Conservation (phyloP, 2,329 filamentous ascomycete genomes). For the Didymella pinodella region DNA sequence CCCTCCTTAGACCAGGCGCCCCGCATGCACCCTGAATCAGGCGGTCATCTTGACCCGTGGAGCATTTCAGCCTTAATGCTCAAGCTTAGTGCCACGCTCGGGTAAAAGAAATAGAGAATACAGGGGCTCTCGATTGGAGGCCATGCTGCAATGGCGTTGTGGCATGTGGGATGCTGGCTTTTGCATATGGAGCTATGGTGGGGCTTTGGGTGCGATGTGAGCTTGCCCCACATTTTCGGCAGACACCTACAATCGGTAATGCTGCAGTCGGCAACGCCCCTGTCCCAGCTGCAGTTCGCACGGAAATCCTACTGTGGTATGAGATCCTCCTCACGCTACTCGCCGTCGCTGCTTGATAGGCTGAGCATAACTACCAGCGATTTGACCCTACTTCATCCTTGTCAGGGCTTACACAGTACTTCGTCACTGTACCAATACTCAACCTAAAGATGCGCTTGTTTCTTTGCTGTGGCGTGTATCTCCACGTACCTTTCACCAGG, state of each 20-base stretch:
- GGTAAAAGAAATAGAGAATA: constrained; percentile 16
- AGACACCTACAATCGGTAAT: neutral
- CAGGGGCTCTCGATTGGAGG: constrained; percentile 32
- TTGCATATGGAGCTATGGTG: constrained; percentile 22
- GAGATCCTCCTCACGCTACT: neutral
- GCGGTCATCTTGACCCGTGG: constrained; percentile 23
- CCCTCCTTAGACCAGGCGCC: constrained; percentile 35
- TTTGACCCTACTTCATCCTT: neutral
- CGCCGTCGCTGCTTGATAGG: neutral
- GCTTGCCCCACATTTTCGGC: constrained; percentile 11
- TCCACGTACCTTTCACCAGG: constrained; percentile 17
- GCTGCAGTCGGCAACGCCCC: too few relatives aligned
- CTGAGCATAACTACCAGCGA: neutral
- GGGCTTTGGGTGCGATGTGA: constrained; percentile 22
- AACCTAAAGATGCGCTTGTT: constrained; percentile 16
- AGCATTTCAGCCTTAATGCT: constrained; percentile 19
- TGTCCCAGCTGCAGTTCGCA: neutral
- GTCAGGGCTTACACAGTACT: neutral
- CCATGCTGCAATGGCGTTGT: constrained; percentile 12
- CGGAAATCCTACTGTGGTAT: neutral
- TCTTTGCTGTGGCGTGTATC: constrained; percentile 18
- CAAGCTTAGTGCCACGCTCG: constrained; percentile 20
- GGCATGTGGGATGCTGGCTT: constrained; percentile 34
- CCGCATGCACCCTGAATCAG: constrained; percentile 33
- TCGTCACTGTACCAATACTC: neutral